These are phyloP conservation scores for Arabis alpina DNA, from an alignment of 345 rosid genomes.

Conservation along the genomic window DNA sequence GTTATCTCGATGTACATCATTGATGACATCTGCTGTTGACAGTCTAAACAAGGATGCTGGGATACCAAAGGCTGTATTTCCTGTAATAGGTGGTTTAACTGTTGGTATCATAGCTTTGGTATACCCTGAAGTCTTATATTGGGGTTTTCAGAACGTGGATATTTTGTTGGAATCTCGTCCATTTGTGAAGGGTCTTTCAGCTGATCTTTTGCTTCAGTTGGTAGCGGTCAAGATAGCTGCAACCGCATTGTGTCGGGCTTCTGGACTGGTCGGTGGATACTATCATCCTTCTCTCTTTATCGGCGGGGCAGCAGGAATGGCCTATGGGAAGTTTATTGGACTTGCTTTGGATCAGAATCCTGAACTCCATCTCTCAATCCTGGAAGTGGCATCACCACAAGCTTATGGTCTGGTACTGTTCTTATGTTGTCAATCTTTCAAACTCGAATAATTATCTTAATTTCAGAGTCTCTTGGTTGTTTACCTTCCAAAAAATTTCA, in stretches of 20 bases:
- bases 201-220: constrained; percentile 77
- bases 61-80: constrained; percentile 75
- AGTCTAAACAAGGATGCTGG: constrained; percentile 63
- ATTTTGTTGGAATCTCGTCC: constrained; percentile 86
- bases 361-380: constrained; percentile 57
- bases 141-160: constrained; percentile 97
- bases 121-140: constrained; percentile 89
- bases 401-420: constrained; percentile 93
- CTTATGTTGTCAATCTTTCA: constrained; percentile 25
- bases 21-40: constrained; percentile 56
- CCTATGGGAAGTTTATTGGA: constrained; percentile 83
- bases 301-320: constrained; percentile 97
- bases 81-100: constrained; percentile 71
- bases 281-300: constrained; percentile 97
- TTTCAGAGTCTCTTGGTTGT: neutral
- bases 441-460: neutral
- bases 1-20: constrained; percentile 79
- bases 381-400: constrained; percentile 94
- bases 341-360: constrained; percentile 64
- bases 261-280: constrained; percentile 91
- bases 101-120: constrained; percentile 74
- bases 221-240: constrained; percentile 82
- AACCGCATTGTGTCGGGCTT: constrained; percentile 90
- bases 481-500: constrained; percentile 7
- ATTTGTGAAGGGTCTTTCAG: constrained; percentile 73